Percentiles rank a stretch among this genome's conserved stretches.
Conservation (phyloP, 2,329 filamentous ascomycete genomes). For the Colletotrichum gloeosporioides region DNA sequence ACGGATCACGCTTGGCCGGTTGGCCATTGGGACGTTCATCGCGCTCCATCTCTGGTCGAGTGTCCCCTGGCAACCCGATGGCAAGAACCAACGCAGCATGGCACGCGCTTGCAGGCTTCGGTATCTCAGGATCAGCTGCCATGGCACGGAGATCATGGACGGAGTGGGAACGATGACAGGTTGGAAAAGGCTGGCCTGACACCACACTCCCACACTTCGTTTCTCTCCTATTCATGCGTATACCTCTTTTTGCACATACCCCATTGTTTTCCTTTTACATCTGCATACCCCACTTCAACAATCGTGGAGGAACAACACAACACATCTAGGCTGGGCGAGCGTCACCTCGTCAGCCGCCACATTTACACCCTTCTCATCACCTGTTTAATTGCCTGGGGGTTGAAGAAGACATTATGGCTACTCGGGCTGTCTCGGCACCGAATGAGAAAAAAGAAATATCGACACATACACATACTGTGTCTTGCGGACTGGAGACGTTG, state of each 20-base stretch:
- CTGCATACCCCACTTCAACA: slow-evolving; percentile 23
- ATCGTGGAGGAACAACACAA: slow-evolving; percentile 8
- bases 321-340: slow-evolving; percentile 8
- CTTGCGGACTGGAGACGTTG: background rate
- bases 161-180: background rate
- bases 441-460: background rate
- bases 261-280: background rate
- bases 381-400: slow-evolving; percentile 9
- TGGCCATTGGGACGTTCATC: background rate
- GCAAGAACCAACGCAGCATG: background rate
- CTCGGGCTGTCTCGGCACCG: background rate
- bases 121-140: background rate
- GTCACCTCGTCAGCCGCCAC: slow-evolving; percentile 5
- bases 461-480: background rate
- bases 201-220: slow-evolving; percentile 7
- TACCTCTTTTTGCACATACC: slow-evolving; percentile 22
- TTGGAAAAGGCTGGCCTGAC: slow-evolving; percentile 22
- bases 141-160: background rate
- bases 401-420: background rate
- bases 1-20: background rate
- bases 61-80: background rate
- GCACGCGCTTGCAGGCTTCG: background rate
- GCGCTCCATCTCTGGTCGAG: background rate
- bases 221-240: slow-evolving; percentile 21
- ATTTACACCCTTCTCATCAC: slow-evolving; percentile 11